A percentile compares a stretch with the other conserved stretches of the same genome.
Evolutionary conservation across 441 rosid species (phyloP).

Genomic region (Jatropha multifida): DNA sequence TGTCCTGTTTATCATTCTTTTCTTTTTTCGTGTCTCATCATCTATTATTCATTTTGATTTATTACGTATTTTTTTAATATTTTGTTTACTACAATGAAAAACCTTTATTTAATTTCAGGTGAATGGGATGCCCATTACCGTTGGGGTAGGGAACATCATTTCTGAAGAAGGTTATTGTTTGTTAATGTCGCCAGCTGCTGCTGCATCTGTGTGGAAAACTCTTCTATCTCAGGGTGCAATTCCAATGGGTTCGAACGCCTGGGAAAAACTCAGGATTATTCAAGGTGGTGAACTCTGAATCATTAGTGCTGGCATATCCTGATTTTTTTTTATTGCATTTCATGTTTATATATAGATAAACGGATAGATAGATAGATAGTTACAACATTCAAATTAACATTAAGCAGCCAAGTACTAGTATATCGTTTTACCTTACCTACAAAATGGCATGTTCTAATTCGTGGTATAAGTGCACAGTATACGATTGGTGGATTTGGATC

Average conservation of each 20-base stretch:
- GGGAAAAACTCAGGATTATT: conserved; percentile 78
- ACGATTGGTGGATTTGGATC: background rate
- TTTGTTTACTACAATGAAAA: background rate
- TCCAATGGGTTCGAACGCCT: conserved; percentile 87
- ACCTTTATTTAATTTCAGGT: conserved; percentile 42
- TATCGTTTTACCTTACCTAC: too few species aligned
- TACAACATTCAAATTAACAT: too few species aligned
- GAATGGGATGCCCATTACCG: conserved; percentile 74
- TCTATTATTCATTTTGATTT: background rate
- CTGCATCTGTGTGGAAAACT: conserved; percentile 64
- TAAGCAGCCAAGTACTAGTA: too few species aligned
- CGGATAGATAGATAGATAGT: background rate
- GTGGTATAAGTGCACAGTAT: too few species aligned
- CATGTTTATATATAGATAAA: background rate
- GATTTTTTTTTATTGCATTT: background rate
- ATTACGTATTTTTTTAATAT: background rate
- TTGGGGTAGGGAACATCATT: conserved; percentile 69
- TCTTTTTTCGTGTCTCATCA: background rate
- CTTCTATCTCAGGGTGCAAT: conserved; percentile 69
- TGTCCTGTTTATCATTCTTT: background rate
- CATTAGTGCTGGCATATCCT: conserved; percentile 9
- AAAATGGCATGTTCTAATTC: too few species aligned
- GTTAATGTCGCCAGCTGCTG: conserved; percentile 69
- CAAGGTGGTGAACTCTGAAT: conserved; percentile 45
- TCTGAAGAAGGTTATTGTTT: conserved; percentile 70